A percentile compares a stretch with the other conserved stretches of the same genome.
These are phyloP conservation scores for Candida maris DNA, from an alignment of 805 yeast genomes.

Conservation along the genomic window DNA sequence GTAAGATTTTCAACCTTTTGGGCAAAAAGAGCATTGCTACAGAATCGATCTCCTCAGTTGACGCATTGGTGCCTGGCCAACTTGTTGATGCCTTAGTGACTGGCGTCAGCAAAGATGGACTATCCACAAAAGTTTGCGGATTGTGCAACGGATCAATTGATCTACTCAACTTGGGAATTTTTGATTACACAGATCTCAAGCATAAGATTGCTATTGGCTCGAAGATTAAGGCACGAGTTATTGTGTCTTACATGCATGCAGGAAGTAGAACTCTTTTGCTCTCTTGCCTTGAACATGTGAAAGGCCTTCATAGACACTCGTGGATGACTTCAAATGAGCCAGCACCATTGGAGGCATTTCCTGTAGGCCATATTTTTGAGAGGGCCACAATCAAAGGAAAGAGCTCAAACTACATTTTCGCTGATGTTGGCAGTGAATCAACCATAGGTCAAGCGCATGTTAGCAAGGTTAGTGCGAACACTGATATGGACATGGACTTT, in stretches of 20 bases:
- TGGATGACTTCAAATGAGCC: constrained; percentile 15
- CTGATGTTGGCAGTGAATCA: constrained; percentile 51
- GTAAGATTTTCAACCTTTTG: constrained; percentile 44
- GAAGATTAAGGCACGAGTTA: constrained; percentile 63
- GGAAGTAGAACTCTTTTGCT: constrained; percentile 59
- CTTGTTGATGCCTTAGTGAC: constrained; percentile 69
- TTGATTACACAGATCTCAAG: constrained; percentile 44
- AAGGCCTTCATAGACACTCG: constrained; percentile 28
- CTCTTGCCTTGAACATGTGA: constrained; percentile 57
- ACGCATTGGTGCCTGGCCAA: constrained; percentile 83
- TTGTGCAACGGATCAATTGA: constrained; percentile 68
- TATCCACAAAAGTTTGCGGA: constrained; percentile 71
- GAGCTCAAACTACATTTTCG: constrained; percentile 54
- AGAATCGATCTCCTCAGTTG: constrained; percentile 63
- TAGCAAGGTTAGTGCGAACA: constrained; percentile 58
- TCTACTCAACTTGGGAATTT: constrained; percentile 56
- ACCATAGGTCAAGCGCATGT: constrained; percentile 71
- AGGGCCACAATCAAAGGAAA: constrained; percentile 56
- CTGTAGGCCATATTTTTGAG: constrained; percentile 70
- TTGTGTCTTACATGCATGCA: constrained; percentile 47
- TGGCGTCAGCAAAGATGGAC: constrained; percentile 57
- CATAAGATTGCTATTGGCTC: constrained; percentile 69
- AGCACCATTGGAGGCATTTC: constrained; percentile 60
- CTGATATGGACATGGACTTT: constrained; percentile 46
- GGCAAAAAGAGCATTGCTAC: constrained; percentile 48